Base-by-base conservation (phyloP, 1,284 basidiomycete species). In the Ustilago crameri region DNA sequence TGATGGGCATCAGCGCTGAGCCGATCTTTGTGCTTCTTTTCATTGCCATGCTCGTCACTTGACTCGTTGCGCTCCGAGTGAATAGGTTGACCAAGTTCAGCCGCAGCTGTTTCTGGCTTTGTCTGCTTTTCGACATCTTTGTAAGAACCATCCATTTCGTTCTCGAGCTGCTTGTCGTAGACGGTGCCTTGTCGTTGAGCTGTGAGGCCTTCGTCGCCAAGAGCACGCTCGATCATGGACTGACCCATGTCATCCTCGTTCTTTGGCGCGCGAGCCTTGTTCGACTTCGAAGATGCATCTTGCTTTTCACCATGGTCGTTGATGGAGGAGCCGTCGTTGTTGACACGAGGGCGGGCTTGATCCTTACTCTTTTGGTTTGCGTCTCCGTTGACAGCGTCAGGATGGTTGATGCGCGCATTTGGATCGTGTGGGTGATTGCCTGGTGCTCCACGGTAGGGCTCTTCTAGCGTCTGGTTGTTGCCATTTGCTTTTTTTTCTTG, bases 341-440 rank as follows among this genome's bases (percentile, higher is more conserved):
- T 22, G 7, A 49, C 10, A 17, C 59, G 30, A 1, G 57, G 46
- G 17, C 61, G 53, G 0, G 23, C 9, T 0, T 18, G 18, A 7
- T 52, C 24, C 15, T 45, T 22, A 10, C 18, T 9, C 1, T 47
- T 9, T 15, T 35, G 15, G 2, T 42, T 15, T 0, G 51, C 24
- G 3, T 38, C 37, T 5, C 35, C 47, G n/a, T 65, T 43, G 38
- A 58, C 61, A 10, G 68, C 68, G n/a, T 59, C 52, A 9, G 64
- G 68, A 46, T 72, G 70, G 32, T 71, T 71, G 51, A 68, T 55
- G 47, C 65, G 55, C 24, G 68, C 73, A 3, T 23, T 41, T 9
- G 73, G 68, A 27, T 75, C 73, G 51, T 67, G 35, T 4, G 73
- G 73, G 34, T 75, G 73, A 24, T 75, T 67, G 32, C 73, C 73